phyloP scores from a whole-genome alignment of 1,139 yeast genomes.

The Yamadazyma siamensis region DNA sequence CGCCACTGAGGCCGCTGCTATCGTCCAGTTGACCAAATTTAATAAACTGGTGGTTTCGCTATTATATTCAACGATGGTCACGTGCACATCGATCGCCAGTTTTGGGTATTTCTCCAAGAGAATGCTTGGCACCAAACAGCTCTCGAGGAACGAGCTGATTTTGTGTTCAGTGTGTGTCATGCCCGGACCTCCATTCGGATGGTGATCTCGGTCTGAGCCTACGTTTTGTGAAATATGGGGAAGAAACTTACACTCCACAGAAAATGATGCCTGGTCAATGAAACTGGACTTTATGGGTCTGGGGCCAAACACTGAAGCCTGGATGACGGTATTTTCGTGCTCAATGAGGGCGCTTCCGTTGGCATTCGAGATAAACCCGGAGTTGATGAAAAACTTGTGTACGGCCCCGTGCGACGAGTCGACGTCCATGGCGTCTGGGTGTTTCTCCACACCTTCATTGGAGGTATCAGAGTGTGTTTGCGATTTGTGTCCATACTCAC shows the following conservation, averaged over 20 bases:
- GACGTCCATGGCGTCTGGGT: too few relatives aligned
- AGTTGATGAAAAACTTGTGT: constrained; percentile 43
- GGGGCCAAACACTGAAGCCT: constrained; percentile 83
- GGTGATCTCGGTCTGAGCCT: constrained; percentile 5
- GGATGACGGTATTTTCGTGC: constrained; percentile 56
- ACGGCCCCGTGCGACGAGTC: constrained; percentile 18
- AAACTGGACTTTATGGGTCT: constrained; percentile 80
- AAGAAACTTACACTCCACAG: constrained; percentile 63
- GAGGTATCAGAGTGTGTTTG: too few relatives aligned
- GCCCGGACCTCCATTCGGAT: constrained; percentile 31
- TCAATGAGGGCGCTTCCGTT: constrained; percentile 85
- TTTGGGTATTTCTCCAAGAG: constrained; percentile 79
- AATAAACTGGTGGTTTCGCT: constrained; percentile 35
- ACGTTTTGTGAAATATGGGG: constrained; percentile 34
- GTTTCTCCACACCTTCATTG: too few relatives aligned
- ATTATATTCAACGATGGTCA: constrained; percentile 49
- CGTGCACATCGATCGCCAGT: constrained; percentile 76
- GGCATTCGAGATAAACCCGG: constrained; percentile 65
- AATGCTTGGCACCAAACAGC: constrained; percentile 59
- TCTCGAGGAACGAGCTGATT: constrained; percentile 53
- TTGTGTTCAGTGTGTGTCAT: constrained; percentile 49
- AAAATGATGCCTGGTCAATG: constrained; percentile 62
- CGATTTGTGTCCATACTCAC: constrained; percentile 18
- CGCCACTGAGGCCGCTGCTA: constrained; percentile 68
- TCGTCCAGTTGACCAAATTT: constrained; percentile 41